Percentiles rank a stretch among this genome's conserved stretches.
Conservation (phyloP, 2,329 filamentous ascomycete species). For the Colletotrichum filicis region DNA sequence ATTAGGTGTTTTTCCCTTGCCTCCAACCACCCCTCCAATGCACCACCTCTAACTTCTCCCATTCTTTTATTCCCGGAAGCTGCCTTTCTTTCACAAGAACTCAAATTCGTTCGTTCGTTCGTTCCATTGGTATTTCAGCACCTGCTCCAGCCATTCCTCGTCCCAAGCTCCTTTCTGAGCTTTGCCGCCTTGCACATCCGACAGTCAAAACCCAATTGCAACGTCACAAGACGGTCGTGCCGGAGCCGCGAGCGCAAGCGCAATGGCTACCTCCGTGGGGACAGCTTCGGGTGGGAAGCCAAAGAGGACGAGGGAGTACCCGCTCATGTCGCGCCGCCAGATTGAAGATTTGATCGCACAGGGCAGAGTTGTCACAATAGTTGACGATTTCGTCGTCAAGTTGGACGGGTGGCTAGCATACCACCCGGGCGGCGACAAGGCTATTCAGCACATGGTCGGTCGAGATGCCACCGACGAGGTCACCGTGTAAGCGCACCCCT, state of each 20-base stretch:
- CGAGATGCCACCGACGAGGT: constrained; percentile 96
- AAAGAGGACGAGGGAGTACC: constrained; percentile 11
- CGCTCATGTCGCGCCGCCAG: constrained; percentile 49
- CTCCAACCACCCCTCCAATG: background rate
- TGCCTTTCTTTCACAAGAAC: background rate
- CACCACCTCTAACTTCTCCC: background rate
- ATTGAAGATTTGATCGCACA: constrained; percentile 87
- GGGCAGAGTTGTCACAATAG: constrained; percentile 82
- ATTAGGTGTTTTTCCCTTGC: background rate
- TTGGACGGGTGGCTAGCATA: constrained; percentile 89
- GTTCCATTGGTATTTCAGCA: background rate
- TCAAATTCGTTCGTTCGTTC: background rate
- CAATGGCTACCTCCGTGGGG: constrained; percentile 9
- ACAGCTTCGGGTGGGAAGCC: background rate
- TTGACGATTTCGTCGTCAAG: constrained; percentile 84
- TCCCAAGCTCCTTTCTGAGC: background rate
- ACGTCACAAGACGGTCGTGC: background rate
- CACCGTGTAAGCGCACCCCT: constrained; percentile 73
- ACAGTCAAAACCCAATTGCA: background rate
- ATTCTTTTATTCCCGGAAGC: background rate
- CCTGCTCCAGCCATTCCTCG: background rate
- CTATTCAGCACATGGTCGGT: constrained; percentile 93
- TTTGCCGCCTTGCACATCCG: background rate
- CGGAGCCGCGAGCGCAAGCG: background rate
- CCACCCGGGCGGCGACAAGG: constrained; percentile 91